Evolutionary conservation across 768 basidiomycete species (phyloP), one percentile per base, ranked within the genome.

Genomic region (Sarcomyxa edulis): DNA sequence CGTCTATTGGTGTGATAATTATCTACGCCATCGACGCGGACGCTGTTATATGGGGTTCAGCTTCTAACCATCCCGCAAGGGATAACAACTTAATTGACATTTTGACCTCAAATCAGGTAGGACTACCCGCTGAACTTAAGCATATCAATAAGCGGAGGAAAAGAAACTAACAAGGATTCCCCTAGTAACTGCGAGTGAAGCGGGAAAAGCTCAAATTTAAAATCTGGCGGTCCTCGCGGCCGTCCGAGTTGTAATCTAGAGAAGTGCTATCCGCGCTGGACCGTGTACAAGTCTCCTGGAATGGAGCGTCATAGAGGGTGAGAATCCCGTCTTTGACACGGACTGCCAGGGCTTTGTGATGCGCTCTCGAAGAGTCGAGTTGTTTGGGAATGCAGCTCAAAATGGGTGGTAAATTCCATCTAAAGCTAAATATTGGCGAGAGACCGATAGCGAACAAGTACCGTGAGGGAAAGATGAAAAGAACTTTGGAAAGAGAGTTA

Each of bases 121-220:
- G 80, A 78, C 69, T 81, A 83, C 81, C 80, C 76, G 72, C 80
- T 80, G 78, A 81, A 83, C 77, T 83, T 83, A 81, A 83, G 81
- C 80, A 82, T 81, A 83, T 83, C 77, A 84, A 81, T 82, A 81
- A 84, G 81, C 74, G 75, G 80, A 83, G 81, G 81, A 83, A 83
- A 84, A 84, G 82, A 82, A 84, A 84, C 79, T 81, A 84, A 84
- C 81, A 74, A 81, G 81, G 81, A 82, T 83, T 84, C 77, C 81
- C 78, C 72, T 78, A 82, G 81, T 83, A 83, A 78, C 81, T 78
- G 81, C 78, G 76, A 83, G 81, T 80, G 81, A 82, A 84, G 76
- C 65, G 76, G 81, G 78, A 84, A 75, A 65, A 81, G 78, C 80
- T 81, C 81, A 81, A 82, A 79, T 81, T 81, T 81, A 66, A 71